A percentile compares a stretch with the other conserved stretches of the same genome.
These are phyloP conservation scores for Claviceps purpurea DNA, from an alignment of 2,329 filamentous ascomycete species.

Conservation along the genomic window DNA sequence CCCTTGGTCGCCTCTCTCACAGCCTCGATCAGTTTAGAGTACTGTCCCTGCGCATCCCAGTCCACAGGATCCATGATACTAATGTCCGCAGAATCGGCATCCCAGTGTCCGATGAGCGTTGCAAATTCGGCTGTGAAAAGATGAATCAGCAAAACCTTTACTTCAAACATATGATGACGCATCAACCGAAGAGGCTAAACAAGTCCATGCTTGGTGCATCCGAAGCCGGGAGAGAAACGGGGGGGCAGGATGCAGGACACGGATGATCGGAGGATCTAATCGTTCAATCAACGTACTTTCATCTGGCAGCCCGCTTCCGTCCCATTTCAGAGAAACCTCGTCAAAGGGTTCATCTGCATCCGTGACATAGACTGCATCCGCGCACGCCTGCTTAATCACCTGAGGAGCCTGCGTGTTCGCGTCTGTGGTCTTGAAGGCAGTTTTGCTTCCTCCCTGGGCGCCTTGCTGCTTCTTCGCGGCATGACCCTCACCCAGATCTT, in stretches of 20 bases:
- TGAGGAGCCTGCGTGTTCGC: conserved; percentile 46
- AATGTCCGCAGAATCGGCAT: conserved; percentile 41
- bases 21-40: conserved; percentile 54
- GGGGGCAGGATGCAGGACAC: too few species aligned
- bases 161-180: not conserved
- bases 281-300: conserved; percentile 33
- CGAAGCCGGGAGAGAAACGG: not conserved
- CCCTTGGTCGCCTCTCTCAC: conserved; percentile 50
- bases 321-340: conserved; percentile 54
- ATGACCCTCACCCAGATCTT: conserved; percentile 48
- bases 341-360: conserved; percentile 82
- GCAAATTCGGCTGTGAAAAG: conserved; percentile 51
- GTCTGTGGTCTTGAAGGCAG: conserved; percentile 39
- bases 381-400: conserved; percentile 34
- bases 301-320: conserved; percentile 40
- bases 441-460: conserved; percentile 10
- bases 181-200: too few species aligned
- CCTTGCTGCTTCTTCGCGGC: conserved; percentile 7
- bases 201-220: too few species aligned
- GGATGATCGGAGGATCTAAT: too few species aligned
- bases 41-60: conserved; percentile 63
- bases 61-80: conserved; percentile 53
- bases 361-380: conserved; percentile 55
- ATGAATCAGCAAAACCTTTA: not conserved
- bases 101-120: conserved; percentile 46